Evolutionary conservation across 1,284 basidiomycete genomes (phyloP).

Genomic region (Papiliotrema laurentii): DNA sequence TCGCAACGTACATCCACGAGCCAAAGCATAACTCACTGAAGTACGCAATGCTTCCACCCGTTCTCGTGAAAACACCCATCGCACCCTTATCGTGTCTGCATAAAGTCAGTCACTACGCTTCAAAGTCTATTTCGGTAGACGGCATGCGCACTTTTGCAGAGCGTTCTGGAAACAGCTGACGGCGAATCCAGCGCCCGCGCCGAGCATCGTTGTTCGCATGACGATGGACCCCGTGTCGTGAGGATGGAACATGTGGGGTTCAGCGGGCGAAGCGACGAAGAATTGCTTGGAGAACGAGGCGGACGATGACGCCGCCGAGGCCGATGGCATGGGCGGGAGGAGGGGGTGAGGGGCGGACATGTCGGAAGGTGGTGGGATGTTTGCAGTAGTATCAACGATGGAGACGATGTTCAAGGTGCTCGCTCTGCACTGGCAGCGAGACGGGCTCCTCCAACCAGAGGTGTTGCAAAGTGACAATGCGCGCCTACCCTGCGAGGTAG

Average conservation of each 20-base stretch:
- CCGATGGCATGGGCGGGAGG: slow-evolving; percentile 28
- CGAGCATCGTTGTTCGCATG: slow-evolving; percentile 61
- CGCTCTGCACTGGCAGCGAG: too few relatives aligned
- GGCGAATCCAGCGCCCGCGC: slow-evolving; percentile 68
- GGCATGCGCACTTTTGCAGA: slow-evolving; percentile 53
- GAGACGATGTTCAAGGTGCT: too few relatives aligned
- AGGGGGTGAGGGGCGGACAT: slow-evolving; percentile 26
- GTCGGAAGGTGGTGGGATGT: background rate
- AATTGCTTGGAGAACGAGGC: slow-evolving; percentile 12
- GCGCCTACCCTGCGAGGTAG: too few relatives aligned
- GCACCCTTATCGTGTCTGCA: slow-evolving; percentile 70
- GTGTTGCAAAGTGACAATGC: background rate
- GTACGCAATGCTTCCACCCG: slow-evolving; percentile 72
- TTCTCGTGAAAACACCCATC: slow-evolving; percentile 75
- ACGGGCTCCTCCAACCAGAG: too few relatives aligned
- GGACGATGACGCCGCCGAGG: slow-evolving; percentile 14
- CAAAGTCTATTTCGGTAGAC: background rate
- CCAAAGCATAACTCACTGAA: slow-evolving; percentile 60
- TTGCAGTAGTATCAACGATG: too few relatives aligned
- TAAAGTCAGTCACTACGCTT: slow-evolving; percentile 1
- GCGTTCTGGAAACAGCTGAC: slow-evolving; percentile 82
- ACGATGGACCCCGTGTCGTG: slow-evolving; percentile 48
- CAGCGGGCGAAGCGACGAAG: slow-evolving; percentile 33
- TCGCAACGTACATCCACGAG: slow-evolving; percentile 8
- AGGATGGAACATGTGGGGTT: slow-evolving; percentile 33